phyloP scores from a whole-genome alignment of 148 eudicot genomes.

The Arbutus unedo region DNA sequence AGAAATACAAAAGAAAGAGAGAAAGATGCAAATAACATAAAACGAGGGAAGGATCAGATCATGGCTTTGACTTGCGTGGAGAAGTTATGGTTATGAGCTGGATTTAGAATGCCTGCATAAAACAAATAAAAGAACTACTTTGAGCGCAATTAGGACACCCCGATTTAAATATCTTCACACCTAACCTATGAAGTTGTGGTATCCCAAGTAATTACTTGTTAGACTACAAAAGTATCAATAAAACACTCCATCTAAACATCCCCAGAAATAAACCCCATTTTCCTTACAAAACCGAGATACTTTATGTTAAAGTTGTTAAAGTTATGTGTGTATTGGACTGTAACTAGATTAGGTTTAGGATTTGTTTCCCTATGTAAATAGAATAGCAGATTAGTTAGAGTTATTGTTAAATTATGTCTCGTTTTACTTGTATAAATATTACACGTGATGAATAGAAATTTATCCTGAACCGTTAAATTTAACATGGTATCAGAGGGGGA shows the following conservation, averaged over 20 bases:
- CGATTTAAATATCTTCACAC: background rate
- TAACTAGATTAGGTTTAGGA: too few species aligned
- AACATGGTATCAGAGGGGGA: too few species aligned
- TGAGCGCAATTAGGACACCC: background rate
- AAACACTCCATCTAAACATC: background rate
- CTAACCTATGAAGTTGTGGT: background rate
- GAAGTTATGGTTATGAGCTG: background rate
- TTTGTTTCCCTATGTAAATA: too few species aligned
- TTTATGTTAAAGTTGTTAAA: too few species aligned
- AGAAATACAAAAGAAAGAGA: background rate
- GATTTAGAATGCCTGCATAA: background rate
- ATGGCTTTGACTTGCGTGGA: background rate
- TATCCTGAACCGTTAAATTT: too few species aligned
- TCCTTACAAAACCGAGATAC: background rate
- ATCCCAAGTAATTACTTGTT: background rate
- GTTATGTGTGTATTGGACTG: too few species aligned
- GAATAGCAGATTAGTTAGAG: too few species aligned
- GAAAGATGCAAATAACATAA: background rate
- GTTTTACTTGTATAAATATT: too few species aligned
- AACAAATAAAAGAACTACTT: background rate
- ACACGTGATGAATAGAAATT: too few species aligned
- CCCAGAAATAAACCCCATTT: background rate
- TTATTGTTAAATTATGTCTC: too few species aligned
- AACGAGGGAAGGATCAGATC: background rate
- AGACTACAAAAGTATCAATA: background rate